A percentile compares a stretch with the other conserved stretches of the same genome.
Conservation (phyloP, 768 basidiomycete genomes). For the Gloeostereum incarnatum region DNA sequence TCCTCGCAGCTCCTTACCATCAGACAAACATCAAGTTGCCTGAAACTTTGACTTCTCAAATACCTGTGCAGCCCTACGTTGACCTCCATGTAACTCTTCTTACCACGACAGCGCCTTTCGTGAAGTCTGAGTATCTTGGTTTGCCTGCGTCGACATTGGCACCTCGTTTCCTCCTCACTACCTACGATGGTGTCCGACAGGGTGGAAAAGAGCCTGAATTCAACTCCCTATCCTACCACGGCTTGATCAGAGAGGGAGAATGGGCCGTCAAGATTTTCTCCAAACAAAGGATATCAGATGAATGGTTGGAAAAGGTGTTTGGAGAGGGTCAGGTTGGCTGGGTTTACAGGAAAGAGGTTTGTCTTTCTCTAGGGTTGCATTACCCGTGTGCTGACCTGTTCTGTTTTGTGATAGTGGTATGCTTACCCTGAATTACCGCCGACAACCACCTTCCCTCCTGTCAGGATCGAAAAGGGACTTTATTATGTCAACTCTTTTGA, state of each 20-base stretch:
- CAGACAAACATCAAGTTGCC: slow-evolving; percentile 50
- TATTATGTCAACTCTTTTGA: slow-evolving; percentile 94
- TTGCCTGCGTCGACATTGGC: slow-evolving; percentile 31
- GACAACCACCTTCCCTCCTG: slow-evolving; percentile 58
- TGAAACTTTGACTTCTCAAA: slow-evolving; percentile 32
- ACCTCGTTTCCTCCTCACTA: slow-evolving; percentile 67
- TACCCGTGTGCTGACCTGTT: slow-evolving; percentile 1
- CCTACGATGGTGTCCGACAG: slow-evolving; percentile 47
- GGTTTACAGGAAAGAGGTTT: slow-evolving; percentile 73
- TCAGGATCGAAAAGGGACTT: slow-evolving; percentile 68
- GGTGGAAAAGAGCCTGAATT: slow-evolving; percentile 65
- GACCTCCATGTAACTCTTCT: slow-evolving; percentile 85
- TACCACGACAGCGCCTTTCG: slow-evolving; percentile 57
- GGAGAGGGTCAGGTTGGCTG: slow-evolving; percentile 55
- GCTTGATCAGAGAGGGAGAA: slow-evolving; percentile 39
- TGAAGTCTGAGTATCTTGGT: slow-evolving; percentile 64
- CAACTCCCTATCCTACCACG: slow-evolving; percentile 81
- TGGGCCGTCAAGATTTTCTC: slow-evolving; percentile 91
- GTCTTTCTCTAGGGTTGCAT: slow-evolving; percentile 6
- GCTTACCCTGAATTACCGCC: slow-evolving; percentile 71
- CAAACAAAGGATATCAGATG: slow-evolving; percentile 48
- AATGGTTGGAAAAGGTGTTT: slow-evolving; percentile 64
- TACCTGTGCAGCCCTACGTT: slow-evolving; percentile 70
- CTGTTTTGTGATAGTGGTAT: slow-evolving; percentile 49
- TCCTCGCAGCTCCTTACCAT: slow-evolving; percentile 84